Evolutionary conservation across 805 yeast species (phyloP), one percentile per base, ranked within the genome.

Genomic region (Pichia pseudocactophila): DNA sequence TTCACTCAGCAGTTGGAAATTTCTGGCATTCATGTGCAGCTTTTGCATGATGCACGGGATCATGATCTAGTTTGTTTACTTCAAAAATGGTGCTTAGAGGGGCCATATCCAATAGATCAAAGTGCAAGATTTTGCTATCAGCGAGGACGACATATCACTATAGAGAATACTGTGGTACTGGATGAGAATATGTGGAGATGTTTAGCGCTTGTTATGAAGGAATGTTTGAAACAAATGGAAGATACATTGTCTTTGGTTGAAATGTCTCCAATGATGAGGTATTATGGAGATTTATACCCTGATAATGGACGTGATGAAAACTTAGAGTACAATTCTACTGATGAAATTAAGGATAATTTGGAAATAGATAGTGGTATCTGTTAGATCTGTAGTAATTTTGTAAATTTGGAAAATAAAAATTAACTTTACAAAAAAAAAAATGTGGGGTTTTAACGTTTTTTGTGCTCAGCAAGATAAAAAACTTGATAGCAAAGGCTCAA

Each of bases 281-380:
- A 47, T 26, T 47, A 47, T 27, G 50, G 50, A 1, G 48, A 44
- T 28, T 20, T 47, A 12, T 47, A 44, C 19, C 50, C 50, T 7
- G 44, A 41, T 26, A 47, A 47, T 34, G 50, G 50, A 15, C 31
- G 48, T n/a, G 46, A 47, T 30, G 27, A 22, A 16, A n/a, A 34
- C 18, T 6, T 20, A 6, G 13, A 6, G 31, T 12, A n/a, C 31
- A n/a, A 7, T n/a, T 10, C 4, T 4, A 12, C 12, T 4, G 18
- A 4, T 3, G 28, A 12, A 2, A 28, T 26, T 30, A 28, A 11
- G 27, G 13, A 6, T 6, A 30, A 9, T 28, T 7, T 19, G 30
- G 19, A 8, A 35, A 19, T 10, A 16, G 22, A 25, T 35, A 22
- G n/a, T 15, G 12, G 31, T 28, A 28, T 28, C 15, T 28, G 15